phyloP scores from a whole-genome alignment of 371 early-diverging fungal genomes.

The Mucor racemosus region DNA sequence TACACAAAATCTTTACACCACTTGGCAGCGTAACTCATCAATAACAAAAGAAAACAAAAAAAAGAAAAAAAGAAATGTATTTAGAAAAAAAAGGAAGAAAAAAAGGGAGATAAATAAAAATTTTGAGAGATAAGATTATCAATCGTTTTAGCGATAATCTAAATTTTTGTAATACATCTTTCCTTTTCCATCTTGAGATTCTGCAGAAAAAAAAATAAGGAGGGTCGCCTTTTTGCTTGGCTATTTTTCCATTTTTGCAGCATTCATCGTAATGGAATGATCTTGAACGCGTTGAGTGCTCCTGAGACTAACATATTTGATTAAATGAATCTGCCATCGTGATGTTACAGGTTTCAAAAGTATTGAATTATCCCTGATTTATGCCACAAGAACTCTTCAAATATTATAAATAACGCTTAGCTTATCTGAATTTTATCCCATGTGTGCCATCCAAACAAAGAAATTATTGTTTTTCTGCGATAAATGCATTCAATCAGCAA shows the following conservation, averaged over 20 bases:
- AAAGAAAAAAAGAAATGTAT: neutral
- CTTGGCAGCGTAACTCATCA: constrained; percentile 24
- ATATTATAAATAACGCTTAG: too few species aligned
- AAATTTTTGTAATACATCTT: neutral
- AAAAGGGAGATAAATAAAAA: neutral
- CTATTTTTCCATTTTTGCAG: neutral
- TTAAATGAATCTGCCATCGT: neutral
- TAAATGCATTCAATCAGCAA: too few species aligned
- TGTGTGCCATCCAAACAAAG: too few species aligned
- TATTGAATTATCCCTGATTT: too few species aligned
- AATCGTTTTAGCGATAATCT: constrained; percentile 3
- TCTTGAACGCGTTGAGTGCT: neutral
- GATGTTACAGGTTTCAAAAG: too few species aligned
- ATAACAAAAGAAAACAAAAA: neutral
- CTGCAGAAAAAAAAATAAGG: neutral
- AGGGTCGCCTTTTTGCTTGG: neutral
- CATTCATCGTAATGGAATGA: neutral
- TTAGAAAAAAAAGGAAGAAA: neutral
- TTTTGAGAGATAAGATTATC: neutral
- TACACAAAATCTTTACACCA: constrained; percentile 53
- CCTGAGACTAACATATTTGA: neutral
- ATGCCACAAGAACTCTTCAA: too few species aligned
- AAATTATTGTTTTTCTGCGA: too few species aligned
- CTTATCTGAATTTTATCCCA: too few species aligned
- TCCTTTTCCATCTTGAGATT: neutral